Conservation (phyloP, 75 land plant genomes). For the Gnetum montanum region DNA sequence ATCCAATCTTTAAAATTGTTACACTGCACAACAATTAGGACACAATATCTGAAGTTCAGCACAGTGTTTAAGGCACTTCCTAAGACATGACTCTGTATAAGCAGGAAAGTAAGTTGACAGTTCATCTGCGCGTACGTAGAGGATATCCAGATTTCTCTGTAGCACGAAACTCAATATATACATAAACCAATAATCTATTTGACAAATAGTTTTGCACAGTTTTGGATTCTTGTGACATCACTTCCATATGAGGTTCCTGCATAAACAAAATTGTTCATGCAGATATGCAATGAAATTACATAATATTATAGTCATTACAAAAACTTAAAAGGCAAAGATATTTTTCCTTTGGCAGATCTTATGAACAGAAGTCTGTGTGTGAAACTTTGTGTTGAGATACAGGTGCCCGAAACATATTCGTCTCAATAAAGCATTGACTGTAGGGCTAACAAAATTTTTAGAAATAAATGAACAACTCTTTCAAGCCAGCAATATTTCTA, state of each 20-base stretch:
- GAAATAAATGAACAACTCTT: too few species aligned
- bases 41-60: constrained; percentile 83
- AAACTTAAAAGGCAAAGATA: too few species aligned
- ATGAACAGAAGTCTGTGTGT: constrained; percentile 83
- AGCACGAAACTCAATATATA: constrained; percentile 81
- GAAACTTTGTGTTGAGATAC: constrained; percentile 79
- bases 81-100: constrained; percentile 54
- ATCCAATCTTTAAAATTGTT: too few species aligned
- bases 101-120: constrained; percentile 64
- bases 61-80: constrained; percentile 87
- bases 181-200: constrained; percentile 67
- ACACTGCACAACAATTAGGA: too few species aligned
- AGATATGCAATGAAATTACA: too few species aligned
- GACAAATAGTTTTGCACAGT: constrained; percentile 55
- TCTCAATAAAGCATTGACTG: constrained; percentile 83
- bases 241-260: constrained; percentile 99
- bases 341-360: constrained; percentile 90
- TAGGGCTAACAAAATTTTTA: too few species aligned
- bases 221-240: constrained; percentile 75
- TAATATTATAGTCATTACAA: too few species aligned
- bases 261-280: too few species aligned
- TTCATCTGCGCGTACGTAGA: constrained; percentile 76
- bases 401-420: constrained; percentile 94
- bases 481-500: too few species aligned
- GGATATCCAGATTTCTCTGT: constrained; percentile 55